Base-by-base conservation (phyloP, 768 basidiomycete genomes). In the Rhodotorula taiwanensis region DNA sequence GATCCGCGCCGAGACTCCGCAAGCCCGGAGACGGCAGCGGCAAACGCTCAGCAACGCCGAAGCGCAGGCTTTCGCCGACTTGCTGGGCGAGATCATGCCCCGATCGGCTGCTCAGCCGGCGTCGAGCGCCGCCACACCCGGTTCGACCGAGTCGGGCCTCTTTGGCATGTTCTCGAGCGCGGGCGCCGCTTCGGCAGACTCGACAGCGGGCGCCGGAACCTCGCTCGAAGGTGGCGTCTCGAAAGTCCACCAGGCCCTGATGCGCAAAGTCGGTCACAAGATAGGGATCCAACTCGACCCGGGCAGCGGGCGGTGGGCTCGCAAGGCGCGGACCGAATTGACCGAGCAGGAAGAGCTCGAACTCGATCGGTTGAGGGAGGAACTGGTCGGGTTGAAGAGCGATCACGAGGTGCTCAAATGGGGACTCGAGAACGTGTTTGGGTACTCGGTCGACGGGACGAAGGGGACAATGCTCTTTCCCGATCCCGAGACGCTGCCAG, bases 401-500 rank as follows among this genome's bases (percentile, higher is more conserved):
- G 89, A 91, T 70, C 77, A 81, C 60, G 79, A 86, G 55, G 79
- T 92, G 23, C 78, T 89, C 52, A 79, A 82, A 34, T 92, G 89
- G 89, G 83, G 85, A 16, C 76, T 80, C 71, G 75, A 76, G 21
- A 82, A 86, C 55, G 81, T 91, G 5, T 92, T 91, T 70, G 82
- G 76, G 21, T 33, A 53, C 48, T 81, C 83, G 68, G 65, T 68
- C 45, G 70, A 74, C 51, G 2, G 36, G 15, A 21, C 36, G 52
- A 25, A 25, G 15, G n/a, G 30, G n/a, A 9, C n/a, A 16, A 44
- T 49, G 52, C 27, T 64, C 39, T 64, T 67, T 47, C 41, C 47
- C 59, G 55, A 66, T 44, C 58, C 60, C 4, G 42, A 28, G 13
- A 10, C 13, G 23, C 27, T 60, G 34, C 27, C 30, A 18, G 9